Evolutionary conservation across 257 asterid genomes (phyloP).

Genomic region (Cinchona pubescens): DNA sequence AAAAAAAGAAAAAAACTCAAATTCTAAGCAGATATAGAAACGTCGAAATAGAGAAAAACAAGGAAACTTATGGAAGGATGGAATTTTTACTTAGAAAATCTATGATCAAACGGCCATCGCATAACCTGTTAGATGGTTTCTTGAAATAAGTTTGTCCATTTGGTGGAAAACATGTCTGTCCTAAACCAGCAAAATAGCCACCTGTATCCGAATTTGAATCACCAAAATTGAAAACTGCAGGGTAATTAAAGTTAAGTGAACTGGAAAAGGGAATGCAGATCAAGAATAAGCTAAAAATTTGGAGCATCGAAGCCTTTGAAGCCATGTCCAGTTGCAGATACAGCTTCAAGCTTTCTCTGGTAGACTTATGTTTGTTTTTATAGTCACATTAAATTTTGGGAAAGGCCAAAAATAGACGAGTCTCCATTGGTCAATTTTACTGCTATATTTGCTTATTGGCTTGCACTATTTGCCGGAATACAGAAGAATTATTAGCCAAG

Average conservation of each 20-base stretch:
- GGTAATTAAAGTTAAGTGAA: conserved; percentile 71
- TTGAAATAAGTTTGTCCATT: conserved; percentile 79
- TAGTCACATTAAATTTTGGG: too few species aligned
- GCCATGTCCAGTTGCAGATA: conserved; percentile 38
- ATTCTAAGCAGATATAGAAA: too few species aligned
- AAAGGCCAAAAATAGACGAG: too few species aligned
- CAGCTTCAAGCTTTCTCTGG: conserved; percentile 1
- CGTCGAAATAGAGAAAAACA: neutral
- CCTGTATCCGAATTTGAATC: conserved; percentile 98
- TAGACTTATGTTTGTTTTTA: too few species aligned
- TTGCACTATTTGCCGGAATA: too few species aligned
- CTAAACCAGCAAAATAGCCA: conserved; percentile 64
- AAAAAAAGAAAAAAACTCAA: neutral
- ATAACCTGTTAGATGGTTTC: conserved; percentile 83
- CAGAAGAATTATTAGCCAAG: too few species aligned
- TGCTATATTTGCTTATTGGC: too few species aligned
- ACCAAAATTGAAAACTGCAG: conserved; percentile 96
- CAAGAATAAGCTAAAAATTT: conserved; percentile 21
- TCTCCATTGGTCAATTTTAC: too few species aligned
- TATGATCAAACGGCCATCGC: conserved; percentile 76
- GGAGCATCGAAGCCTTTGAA: conserved; percentile 32
- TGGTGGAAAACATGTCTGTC: conserved; percentile 61
- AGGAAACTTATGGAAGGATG: neutral
- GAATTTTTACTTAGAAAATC: conserved; percentile 62
- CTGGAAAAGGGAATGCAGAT: conserved; percentile 29